Evolutionary conservation across 805 yeast species (phyloP).

Genomic region (Wickerhamiella australiensis): DNA sequence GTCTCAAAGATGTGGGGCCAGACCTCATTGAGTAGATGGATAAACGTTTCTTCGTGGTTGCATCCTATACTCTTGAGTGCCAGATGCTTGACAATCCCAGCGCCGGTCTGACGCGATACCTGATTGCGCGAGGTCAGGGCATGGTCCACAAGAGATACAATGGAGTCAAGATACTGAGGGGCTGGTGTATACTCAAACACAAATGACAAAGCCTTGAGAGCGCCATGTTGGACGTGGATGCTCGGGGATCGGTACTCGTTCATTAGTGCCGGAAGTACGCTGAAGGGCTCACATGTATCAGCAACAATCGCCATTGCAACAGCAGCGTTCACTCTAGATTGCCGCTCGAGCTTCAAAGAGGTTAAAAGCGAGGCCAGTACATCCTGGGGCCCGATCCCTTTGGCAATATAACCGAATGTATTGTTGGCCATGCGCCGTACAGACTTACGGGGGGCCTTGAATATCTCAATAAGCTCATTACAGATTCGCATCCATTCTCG

Average conservation of each 20-base stretch:
- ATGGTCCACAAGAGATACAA: slow-evolving; percentile 70
- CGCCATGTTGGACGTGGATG: slow-evolving; percentile 88
- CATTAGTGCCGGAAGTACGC: slow-evolving; percentile 89
- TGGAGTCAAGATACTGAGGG: slow-evolving; percentile 66
- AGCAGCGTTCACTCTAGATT: slow-evolving; percentile 90
- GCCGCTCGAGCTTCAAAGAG: slow-evolving; percentile 85
- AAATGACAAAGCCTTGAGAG: slow-evolving; percentile 77
- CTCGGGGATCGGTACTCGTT: slow-evolving; percentile 91
- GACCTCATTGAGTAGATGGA: slow-evolving; percentile 68
- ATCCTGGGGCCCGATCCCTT: slow-evolving; percentile 92
- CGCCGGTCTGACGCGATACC: slow-evolving; percentile 92
- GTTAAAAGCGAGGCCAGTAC: slow-evolving; percentile 73
- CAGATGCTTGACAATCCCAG: slow-evolving; percentile 71
- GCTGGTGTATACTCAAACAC: slow-evolving; percentile 86
- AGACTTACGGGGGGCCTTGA: slow-evolving; percentile 64
- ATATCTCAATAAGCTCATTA: slow-evolving; percentile 77
- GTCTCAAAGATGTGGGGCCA: slow-evolving; percentile 88
- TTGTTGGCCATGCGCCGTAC: slow-evolving; percentile 77
- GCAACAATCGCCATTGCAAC: slow-evolving; percentile 97
- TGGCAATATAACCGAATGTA: slow-evolving; percentile 83
- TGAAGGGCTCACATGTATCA: slow-evolving; percentile 81
- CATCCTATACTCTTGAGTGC: slow-evolving; percentile 66
- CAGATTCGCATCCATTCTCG: slow-evolving; percentile 97
- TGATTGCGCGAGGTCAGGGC: slow-evolving; percentile 83
- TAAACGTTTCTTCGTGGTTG: slow-evolving; percentile 69